Base-by-base conservation (phyloP, 306 rosid genomes). In the Prunus mume region DNA sequence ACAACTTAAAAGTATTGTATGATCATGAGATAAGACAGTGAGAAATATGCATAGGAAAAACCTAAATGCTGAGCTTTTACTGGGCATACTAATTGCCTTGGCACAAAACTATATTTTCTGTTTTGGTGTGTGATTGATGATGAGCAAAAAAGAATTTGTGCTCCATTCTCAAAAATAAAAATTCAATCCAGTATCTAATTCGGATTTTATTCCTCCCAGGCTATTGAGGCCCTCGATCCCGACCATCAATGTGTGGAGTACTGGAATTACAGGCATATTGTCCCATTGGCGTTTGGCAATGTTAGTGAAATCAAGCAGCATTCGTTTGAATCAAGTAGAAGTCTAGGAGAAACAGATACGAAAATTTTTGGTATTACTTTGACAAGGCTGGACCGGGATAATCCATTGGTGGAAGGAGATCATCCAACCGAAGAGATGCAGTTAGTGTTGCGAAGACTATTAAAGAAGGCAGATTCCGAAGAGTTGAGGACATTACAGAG, bases 191-290 rank as follows among this genome's bases (percentile, higher is more conserved):
- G 27, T 41, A 50, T 51, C 57, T 73, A 43, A 43, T 41, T 24
- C 34, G 19, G 27, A 54, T 28, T 80, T 68, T 67, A 30, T 81
- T 80, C 75, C 64, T 76, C 55, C 69, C 89, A 91, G 98, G 93
- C 87, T 71, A 83, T 93, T 0, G 96, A 93, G 90, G 91, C 88
- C 49, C 93, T 82, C 55, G 98, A 93, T 79, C 93, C 82, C 1
- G 69, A 73, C 61, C 96, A 90, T 78, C 87, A 77, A 78, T 93
- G 93, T 67, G 22, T 30, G 51, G 98, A 88, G 84, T 93, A 93
- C 75, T 93, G 98, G 97, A 87, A 86, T 74, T 82, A 87, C 91
- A 87, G 71, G 83, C 28, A 2, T 46, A 75, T 22, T 14, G 60
- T 32, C 32, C 83, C 84, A 50, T 56, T 57, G 20, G 51, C 77